These are phyloP conservation scores for Craspedostauros australis DNA, from an alignment of 108 stramenopile genomes.

Conservation along the genomic window DNA sequence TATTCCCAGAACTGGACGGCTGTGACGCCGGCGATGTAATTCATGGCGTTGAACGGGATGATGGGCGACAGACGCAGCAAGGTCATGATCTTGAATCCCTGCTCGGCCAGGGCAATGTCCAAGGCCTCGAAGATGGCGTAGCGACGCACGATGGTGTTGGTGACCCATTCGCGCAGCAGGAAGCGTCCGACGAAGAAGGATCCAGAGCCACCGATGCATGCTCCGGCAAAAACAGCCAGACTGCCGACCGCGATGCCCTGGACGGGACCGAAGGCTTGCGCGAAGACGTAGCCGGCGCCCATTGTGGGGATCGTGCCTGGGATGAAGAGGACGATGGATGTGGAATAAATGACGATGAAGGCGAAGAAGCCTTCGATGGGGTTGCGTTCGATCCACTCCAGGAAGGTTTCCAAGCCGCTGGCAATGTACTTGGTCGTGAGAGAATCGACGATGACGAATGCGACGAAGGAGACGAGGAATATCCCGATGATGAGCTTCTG, in stretches of 20 bases:
- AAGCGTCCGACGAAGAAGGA: conserved; percentile 55
- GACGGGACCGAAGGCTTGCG: conserved; percentile 38
- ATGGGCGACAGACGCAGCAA: conserved; percentile 49
- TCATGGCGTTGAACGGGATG: conserved; percentile 59
- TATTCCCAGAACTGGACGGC: conserved; percentile 40
- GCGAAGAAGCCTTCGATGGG: conserved; percentile 42
- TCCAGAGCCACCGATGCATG: conserved; percentile 24
- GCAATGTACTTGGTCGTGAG: conserved; percentile 26
- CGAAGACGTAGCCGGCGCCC: conserved; percentile 70
- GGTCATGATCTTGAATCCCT: conserved; percentile 57
- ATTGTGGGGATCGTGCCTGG: conserved; percentile 62
- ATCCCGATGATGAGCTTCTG: conserved; percentile 29
- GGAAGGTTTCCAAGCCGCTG: conserved; percentile 25
- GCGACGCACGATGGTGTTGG: too few relatives aligned
- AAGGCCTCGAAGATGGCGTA: conserved; percentile 51
- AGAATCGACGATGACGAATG: conserved; percentile 51
- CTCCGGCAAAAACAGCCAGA: conserved; percentile 46
- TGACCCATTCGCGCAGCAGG: conserved; percentile 45
- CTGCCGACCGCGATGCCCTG: conserved; percentile 35
- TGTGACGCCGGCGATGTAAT: conserved; percentile 48
- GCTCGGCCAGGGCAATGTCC: conserved; percentile 44
- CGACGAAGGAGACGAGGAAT: conserved; percentile 27
- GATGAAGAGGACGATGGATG: conserved; percentile 61
- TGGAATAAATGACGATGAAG: conserved; percentile 46
- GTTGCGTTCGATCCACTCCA: conserved; percentile 57